These are phyloP conservation scores for Mycena albidolilacea DNA, from an alignment of 768 basidiomycete species.

Conservation along the genomic window DNA sequence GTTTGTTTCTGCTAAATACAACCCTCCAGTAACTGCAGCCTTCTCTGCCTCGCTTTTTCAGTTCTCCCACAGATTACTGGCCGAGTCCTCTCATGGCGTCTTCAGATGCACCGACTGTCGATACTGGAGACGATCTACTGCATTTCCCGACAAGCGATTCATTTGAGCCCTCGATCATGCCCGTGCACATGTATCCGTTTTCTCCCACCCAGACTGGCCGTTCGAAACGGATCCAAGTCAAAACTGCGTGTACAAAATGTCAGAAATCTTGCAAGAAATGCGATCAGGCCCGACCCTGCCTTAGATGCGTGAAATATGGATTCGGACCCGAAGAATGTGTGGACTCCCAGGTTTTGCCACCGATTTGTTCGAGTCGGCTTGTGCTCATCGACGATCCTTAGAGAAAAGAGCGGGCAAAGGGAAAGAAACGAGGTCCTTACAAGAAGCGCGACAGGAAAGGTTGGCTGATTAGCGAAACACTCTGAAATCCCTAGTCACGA, in stretches of 20 bases:
- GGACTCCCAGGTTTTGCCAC: slow-evolving; percentile 68
- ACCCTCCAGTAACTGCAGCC: slow-evolving; percentile 7
- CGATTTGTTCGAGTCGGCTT: slow-evolving; percentile 36
- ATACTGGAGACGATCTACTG: slow-evolving; percentile 49
- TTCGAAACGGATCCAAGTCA: slow-evolving; percentile 86
- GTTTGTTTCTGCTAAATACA: slow-evolving; percentile 28
- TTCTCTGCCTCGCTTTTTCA: slow-evolving; percentile 25
- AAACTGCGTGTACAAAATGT: slow-evolving; percentile 92
- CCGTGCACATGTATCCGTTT: slow-evolving; percentile 82
- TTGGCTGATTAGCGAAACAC: slow-evolving; percentile 34
- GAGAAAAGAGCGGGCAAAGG: slow-evolving; percentile 79
- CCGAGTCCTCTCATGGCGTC: slow-evolving; percentile 47
- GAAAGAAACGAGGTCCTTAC: slow-evolving; percentile 75
- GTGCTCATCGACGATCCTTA: slow-evolving; percentile 43
- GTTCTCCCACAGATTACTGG: background rate
- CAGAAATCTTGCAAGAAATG: slow-evolving; percentile 93
- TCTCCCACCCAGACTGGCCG: slow-evolving; percentile 47
- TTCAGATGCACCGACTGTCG: slow-evolving; percentile 50
- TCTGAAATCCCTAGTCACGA: background rate
- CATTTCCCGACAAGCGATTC: slow-evolving; percentile 53
- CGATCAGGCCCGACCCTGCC: slow-evolving; percentile 92
- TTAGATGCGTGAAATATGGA: slow-evolving; percentile 91
- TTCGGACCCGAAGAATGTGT: slow-evolving; percentile 84
- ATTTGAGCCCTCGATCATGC: slow-evolving; percentile 60
- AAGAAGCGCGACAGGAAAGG: slow-evolving; percentile 78